A percentile compares a stretch with the other conserved stretches of the same genome.
Evolutionary conservation across 495 filamentous ascomycete genomes (phyloP).

Genomic region (Podospora didyma): DNA sequence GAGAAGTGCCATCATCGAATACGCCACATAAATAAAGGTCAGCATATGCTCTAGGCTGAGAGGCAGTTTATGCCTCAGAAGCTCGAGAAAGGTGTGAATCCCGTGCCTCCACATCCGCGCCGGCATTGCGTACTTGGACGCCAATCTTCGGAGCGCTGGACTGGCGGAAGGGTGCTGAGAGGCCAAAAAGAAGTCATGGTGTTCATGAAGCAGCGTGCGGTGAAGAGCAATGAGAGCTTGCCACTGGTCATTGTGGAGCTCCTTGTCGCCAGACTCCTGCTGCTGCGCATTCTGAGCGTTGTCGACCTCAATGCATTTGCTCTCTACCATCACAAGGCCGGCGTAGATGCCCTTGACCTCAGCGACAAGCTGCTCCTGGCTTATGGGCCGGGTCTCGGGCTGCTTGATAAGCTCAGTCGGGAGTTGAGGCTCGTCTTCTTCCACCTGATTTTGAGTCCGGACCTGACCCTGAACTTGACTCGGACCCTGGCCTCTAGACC

Average conservation of each 20-base stretch:
- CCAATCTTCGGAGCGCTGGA: conserved; percentile 50
- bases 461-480: neutral
- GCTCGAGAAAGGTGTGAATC: conserved; percentile 74
- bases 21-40: conserved; percentile 75
- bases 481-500: conserved; percentile 1
- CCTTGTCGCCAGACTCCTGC: conserved; percentile 26
- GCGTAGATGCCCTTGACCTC: conserved; percentile 75
- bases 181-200: conserved; percentile 78
- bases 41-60: conserved; percentile 76
- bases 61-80: conserved; percentile 62
- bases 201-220: conserved; percentile 67
- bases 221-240: conserved; percentile 68
- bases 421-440: conserved; percentile 2
- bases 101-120: conserved; percentile 83
- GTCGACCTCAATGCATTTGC: conserved; percentile 68
- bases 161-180: conserved; percentile 71
- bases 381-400: conserved; percentile 60
- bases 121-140: conserved; percentile 75
- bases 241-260: conserved; percentile 50
- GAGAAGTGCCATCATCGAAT: conserved; percentile 75
- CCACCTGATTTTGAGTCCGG: neutral
- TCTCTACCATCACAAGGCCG: conserved; percentile 74
- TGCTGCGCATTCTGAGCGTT: conserved; percentile 50
- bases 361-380: conserved; percentile 63
- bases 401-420: conserved; percentile 41